Evolutionary conservation across 192 early-diverging fungal genomes (phyloP), one percentile per base, ranked within the genome.

Genomic region (Backusella circina): DNA sequence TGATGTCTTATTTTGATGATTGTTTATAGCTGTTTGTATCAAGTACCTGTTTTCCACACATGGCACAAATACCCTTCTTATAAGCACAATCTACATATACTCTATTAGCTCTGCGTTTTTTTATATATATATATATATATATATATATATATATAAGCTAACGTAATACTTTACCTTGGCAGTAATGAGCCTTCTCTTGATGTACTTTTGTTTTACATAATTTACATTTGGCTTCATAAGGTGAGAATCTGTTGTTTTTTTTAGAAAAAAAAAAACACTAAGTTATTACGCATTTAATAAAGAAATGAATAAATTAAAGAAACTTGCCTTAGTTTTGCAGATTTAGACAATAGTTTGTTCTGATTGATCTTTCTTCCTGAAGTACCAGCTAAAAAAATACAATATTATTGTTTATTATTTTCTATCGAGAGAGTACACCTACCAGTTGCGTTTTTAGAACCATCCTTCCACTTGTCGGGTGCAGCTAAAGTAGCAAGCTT

Each of bases 151-250:
- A n/a, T n/a, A n/a, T n/a, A n/a, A n/a, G n/a, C n/a, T n/a, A n/a
- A n/a, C n/a, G n/a, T n/a, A n/a, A n/a, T n/a, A n/a, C n/a, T n/a
- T 81, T 88, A 85, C 87, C 82, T 89, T 90, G 89, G 67, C 89
- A 90, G 65, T 89, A 90, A 79, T 88, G 79, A 3, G 86, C 84
- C 8, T 88, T 84, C 18, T 86, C 85, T 78, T 90, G 89, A 79
- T 90, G 89, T 0, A 89, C 82, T 67, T 81, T 79, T 0, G 84
- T 83, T 74, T 89, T 89, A 57, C 88, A 90, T 21, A 88, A 79
- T 72, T 88, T 89, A 57, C 89, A 90, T 76, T 90, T 90, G 18
- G 65, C 77, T 31, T 86, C 85, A 65, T 89, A 88, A 30, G 89
- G 89, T 57, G 81, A 81, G 71, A 88, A 89, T 67, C 87, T 86